These are phyloP conservation scores for Blastobotrys proliferans DNA, from an alignment of 1,139 yeast species.

Conservation along the genomic window DNA sequence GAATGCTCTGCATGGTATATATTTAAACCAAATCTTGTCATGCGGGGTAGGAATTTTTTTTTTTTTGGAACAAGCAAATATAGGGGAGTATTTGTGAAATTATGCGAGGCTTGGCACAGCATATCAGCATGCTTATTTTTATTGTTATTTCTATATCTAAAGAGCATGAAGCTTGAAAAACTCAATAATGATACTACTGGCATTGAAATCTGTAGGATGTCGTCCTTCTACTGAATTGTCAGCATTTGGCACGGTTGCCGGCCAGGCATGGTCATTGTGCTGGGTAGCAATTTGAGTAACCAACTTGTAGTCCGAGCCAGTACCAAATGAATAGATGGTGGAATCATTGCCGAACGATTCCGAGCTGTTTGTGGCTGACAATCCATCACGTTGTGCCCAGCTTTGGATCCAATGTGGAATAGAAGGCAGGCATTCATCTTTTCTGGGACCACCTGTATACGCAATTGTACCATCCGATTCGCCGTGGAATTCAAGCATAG, in stretches of 20 bases:
- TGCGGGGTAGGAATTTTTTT: no score
- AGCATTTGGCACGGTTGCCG: constrained; percentile 2
- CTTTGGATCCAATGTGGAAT: constrained; percentile 1
- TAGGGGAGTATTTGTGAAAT: no score
- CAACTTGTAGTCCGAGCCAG: background rate
- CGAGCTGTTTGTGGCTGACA: background rate
- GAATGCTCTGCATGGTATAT: no score
- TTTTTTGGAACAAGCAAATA: background rate
- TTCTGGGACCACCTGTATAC: background rate
- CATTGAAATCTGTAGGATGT: constrained; percentile 2
- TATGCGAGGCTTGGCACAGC: no score
- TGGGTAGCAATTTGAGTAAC: background rate
- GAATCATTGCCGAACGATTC: background rate
- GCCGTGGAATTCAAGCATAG: background rate
- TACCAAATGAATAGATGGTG: background rate
- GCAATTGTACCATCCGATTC: background rate
- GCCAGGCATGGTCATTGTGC: background rate
- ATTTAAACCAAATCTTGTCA: no score
- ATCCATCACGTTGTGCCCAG: background rate
- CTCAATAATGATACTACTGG: background rate
- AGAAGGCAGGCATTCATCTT: background rate
- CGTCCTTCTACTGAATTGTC: background rate
- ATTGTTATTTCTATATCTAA: no score
- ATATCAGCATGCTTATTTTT: no score
- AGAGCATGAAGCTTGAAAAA: background rate